Evolutionary conservation across 345 rosid species (phyloP).

Genomic region (Barbarea vulgaris): DNA sequence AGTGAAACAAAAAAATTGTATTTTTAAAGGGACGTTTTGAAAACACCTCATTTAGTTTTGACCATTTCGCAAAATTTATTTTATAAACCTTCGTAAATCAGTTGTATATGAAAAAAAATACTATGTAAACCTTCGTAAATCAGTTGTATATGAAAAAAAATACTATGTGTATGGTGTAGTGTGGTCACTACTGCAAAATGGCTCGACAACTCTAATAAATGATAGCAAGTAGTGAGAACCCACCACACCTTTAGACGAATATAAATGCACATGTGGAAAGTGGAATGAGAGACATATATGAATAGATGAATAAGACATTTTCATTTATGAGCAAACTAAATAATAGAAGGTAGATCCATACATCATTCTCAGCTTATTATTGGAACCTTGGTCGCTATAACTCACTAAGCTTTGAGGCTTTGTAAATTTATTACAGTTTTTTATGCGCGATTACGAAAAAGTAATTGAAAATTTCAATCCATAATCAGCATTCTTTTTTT

Average conservation of each 20-base stretch:
- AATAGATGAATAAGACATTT: neutral
- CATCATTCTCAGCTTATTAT: neutral
- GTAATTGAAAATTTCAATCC: neutral
- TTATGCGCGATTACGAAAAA: neutral
- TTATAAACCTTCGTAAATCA: neutral
- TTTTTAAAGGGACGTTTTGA: too few relatives aligned
- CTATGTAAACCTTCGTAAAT: neutral
- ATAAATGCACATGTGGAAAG: neutral
- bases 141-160: neutral
- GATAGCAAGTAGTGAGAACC: neutral
- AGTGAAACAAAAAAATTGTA: too few relatives aligned
- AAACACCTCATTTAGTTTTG: too few relatives aligned
- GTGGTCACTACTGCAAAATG: neutral
- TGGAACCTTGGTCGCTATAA: neutral
- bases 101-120: neutral
- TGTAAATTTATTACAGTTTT: neutral
- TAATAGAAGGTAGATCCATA: neutral
- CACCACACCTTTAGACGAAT: too few relatives aligned
- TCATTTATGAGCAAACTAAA: neutral
- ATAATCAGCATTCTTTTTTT: neutral
- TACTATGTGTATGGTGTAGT: too few relatives aligned
- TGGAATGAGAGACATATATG: neutral
- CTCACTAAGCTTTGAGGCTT: too few relatives aligned
- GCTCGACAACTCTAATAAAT: neutral
- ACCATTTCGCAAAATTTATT: too few relatives aligned